Conservation (phyloP, 768 basidiomycete species). For the Galerina marginata region DNA sequence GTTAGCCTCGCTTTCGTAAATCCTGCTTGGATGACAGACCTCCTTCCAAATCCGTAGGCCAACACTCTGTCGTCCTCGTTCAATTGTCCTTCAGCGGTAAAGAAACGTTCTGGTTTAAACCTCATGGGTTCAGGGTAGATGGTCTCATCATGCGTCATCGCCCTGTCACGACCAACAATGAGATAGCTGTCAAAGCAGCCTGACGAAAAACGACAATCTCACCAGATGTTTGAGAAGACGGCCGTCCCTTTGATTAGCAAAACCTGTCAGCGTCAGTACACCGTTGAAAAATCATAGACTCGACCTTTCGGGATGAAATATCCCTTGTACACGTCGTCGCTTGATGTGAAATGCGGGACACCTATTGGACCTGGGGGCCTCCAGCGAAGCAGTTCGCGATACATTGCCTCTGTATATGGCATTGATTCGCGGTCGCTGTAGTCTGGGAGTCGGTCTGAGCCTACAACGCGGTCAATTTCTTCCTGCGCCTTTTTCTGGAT, state of each 20-base stretch:
- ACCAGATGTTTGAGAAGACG: slow-evolving; percentile 41
- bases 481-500: slow-evolving; percentile 35
- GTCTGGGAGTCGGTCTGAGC: slow-evolving; percentile 31
- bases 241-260: slow-evolving; percentile 24
- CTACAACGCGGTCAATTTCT: slow-evolving; percentile 38
- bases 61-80: slow-evolving; percentile 42
- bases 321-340: slow-evolving; percentile 28
- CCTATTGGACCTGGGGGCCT: slow-evolving; percentile 18
- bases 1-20: background rate
- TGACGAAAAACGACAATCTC: background rate
- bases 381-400: slow-evolving; percentile 19
- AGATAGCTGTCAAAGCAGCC: background rate
- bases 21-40: slow-evolving; percentile 22
- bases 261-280: background rate
- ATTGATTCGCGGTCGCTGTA: slow-evolving; percentile 29
- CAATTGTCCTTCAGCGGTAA: slow-evolving; percentile 41
- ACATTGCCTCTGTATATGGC: slow-evolving; percentile 29
- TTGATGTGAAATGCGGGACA: slow-evolving; percentile 25
- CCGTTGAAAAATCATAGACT: background rate
- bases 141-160: slow-evolving; percentile 36
- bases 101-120: slow-evolving; percentile 53
- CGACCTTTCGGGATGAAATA: slow-evolving; percentile 30
- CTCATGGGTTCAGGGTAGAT: slow-evolving; percentile 36
- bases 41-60: slow-evolving; percentile 45
- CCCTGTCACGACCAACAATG: slow-evolving; percentile 23